Percentiles rank a stretch among this genome's conserved stretches.
These are phyloP conservation scores for Infundibulicybe gibba DNA, from an alignment of 768 basidiomycete species.

Conservation along the genomic window DNA sequence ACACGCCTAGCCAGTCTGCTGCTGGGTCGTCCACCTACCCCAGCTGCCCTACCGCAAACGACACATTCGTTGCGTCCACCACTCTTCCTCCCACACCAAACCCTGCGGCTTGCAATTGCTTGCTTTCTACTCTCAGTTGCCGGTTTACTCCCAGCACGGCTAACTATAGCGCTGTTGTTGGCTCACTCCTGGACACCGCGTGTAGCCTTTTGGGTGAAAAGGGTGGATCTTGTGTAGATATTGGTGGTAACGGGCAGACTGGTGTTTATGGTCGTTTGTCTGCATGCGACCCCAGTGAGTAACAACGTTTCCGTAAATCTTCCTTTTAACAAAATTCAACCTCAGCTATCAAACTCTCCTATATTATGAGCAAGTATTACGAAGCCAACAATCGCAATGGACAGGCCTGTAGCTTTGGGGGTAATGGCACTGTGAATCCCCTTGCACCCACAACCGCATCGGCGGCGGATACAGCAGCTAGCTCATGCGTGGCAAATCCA, in stretches of 20 bases:
- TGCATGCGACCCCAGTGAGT: conserved; percentile 76
- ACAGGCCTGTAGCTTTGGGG: conserved; percentile 73
- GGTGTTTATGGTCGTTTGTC: conserved; percentile 78
- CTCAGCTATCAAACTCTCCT: conserved; percentile 75
- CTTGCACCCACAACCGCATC: conserved; percentile 44
- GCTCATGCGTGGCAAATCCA: conserved; percentile 67
- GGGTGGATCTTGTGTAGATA: conserved; percentile 62
- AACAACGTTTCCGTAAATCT: conserved; percentile 3
- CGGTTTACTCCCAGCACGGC: conserved; percentile 61
- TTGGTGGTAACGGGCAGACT: conserved; percentile 66
- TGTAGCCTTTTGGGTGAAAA: conserved; percentile 71
- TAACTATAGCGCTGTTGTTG: conserved; percentile 59
- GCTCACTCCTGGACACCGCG: conserved; percentile 58
- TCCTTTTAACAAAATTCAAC: conserved; percentile 4
- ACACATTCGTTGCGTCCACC: conserved; percentile 60
- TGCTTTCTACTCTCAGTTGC: conserved; percentile 68
- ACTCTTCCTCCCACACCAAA: conserved; percentile 87
- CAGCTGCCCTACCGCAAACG: conserved; percentile 60
- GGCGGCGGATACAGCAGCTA: conserved; percentile 52
- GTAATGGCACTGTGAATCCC: conserved; percentile 78
- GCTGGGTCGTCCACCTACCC: conserved; percentile 50
- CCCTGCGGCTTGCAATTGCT: conserved; percentile 72
- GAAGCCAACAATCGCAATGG: conserved; percentile 54
- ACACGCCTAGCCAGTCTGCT: conserved; percentile 48
- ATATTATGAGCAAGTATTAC: conserved; percentile 78